These are phyloP conservation scores for Cryphonectria radicalis DNA, from an alignment of 2,329 filamentous ascomycete species.

Conservation along the genomic window DNA sequence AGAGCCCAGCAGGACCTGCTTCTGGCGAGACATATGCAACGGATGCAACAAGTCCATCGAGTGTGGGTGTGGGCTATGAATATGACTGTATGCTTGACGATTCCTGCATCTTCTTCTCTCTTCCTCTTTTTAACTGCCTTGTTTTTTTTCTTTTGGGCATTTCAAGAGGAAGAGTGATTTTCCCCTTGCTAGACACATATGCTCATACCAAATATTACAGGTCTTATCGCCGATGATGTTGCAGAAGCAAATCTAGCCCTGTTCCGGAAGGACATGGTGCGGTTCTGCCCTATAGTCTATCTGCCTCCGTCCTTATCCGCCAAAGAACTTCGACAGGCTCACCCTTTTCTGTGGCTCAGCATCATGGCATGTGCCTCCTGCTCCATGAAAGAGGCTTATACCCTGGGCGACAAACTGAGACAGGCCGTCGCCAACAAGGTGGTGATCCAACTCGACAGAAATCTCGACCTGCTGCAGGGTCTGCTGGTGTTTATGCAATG, in stretches of 20 bases:
- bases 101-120: not conserved
- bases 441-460: slow-evolving; percentile 52
- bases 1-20: not conserved
- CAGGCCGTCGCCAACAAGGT: slow-evolving; percentile 51
- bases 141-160: not conserved
- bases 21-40: not conserved
- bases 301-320: slow-evolving; percentile 44
- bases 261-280: slow-evolving; percentile 47
- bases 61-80: not conserved
- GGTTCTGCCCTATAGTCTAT: slow-evolving; percentile 50
- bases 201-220: not conserved
- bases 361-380: slow-evolving; percentile 53
- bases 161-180: not conserved
- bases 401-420: slow-evolving; percentile 47
- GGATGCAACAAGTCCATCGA: slow-evolving; percentile 10
- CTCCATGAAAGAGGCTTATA: slow-evolving; percentile 45
- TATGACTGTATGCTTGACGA: slow-evolving; percentile 6
- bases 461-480: slow-evolving; percentile 57
- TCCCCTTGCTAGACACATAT: not conserved
- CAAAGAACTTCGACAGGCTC: slow-evolving; percentile 42
- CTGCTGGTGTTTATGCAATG: slow-evolving; percentile 51
- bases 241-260: slow-evolving; percentile 45
- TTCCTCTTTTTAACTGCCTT: not conserved
- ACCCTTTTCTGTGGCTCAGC: slow-evolving; percentile 54
- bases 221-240: slow-evolving; percentile 33